Percentiles rank a stretch among this genome's conserved stretches.
These are phyloP conservation scores for Oryza meyeriana DNA, from an alignment of 176 grass and related monocot genomes.

Conservation along the genomic window DNA sequence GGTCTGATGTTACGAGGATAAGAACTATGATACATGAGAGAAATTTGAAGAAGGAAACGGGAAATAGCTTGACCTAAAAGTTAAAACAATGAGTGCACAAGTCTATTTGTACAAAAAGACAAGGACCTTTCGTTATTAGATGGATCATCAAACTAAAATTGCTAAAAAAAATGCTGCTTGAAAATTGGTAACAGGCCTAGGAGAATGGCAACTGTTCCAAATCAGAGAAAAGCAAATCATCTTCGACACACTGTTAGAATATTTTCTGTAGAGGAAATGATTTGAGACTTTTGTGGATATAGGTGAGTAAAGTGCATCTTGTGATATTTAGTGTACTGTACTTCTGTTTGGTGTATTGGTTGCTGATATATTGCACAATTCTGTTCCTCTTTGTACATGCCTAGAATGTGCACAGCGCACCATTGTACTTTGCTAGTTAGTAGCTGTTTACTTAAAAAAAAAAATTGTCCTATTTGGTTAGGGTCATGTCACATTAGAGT, in stretches of 20 bases:
- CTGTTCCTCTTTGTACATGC: not conserved
- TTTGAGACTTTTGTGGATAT: not conserved
- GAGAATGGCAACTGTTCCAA: not conserved
- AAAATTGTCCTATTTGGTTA: not conserved
- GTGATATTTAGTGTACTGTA: not conserved
- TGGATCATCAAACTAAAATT: not conserved
- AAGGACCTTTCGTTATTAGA: not conserved
- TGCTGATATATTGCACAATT: not conserved
- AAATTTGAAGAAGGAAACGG: constrained; percentile 49
- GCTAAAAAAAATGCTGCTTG: not conserved
- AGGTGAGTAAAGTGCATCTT: not conserved
- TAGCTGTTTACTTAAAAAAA: not conserved
- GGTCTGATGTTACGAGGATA: constrained; percentile 51
- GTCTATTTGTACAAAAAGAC: not conserved
- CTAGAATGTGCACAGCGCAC: not conserved
- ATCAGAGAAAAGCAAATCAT: not conserved
- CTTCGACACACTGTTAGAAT: not conserved
- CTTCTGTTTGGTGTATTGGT: not conserved
- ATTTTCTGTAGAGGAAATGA: not conserved
- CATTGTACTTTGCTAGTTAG: not conserved
- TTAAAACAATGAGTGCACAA: not conserved
- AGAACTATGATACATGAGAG: constrained; percentile 55
- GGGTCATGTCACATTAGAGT: not conserved
- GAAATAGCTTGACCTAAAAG: constrained; percentile 45
- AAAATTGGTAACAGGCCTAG: not conserved